Conservation (phyloP, 73 alveolate species). For the Breviolum minutum region DNA sequence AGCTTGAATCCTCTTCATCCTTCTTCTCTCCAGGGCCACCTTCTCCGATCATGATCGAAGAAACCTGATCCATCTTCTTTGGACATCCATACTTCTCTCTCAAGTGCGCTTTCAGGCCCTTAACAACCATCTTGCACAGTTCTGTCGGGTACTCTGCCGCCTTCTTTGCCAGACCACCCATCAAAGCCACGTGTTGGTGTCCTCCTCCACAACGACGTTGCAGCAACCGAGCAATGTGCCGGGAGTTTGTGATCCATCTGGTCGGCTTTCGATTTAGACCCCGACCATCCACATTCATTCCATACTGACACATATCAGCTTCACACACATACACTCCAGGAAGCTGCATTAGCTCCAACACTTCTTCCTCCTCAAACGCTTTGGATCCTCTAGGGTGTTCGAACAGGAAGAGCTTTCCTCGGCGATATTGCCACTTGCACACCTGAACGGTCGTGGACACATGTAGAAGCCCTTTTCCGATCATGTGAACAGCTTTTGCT, state of each 20-base stretch:
- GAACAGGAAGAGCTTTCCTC: neutral
- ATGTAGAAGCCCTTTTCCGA: neutral
- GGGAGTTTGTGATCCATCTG: neutral
- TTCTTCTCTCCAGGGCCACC: too few relatives aligned
- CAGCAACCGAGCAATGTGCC: neutral
- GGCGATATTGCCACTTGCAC: neutral
- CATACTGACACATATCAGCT: neutral
- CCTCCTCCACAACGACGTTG: neutral
- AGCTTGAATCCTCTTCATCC: neutral
- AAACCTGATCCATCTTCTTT: neutral
- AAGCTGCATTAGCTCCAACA: neutral
- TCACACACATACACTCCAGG: neutral
- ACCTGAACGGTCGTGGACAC: neutral
- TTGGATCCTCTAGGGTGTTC: neutral
- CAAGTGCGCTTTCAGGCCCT: neutral
- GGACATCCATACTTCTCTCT: neutral
- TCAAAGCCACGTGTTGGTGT: neutral
- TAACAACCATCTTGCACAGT: neutral
- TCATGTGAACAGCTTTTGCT: neutral
- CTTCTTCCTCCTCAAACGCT: neutral
- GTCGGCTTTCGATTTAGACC: neutral
- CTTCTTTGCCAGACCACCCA: neutral
- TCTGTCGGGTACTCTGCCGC: neutral
- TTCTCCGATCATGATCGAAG: too few relatives aligned
- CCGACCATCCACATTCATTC: neutral